A percentile compares a stretch with the other conserved stretches of the same genome.
These are phyloP conservation scores for Agastache rugosa DNA, from an alignment of 257 asterid species.

Conservation along the genomic window DNA sequence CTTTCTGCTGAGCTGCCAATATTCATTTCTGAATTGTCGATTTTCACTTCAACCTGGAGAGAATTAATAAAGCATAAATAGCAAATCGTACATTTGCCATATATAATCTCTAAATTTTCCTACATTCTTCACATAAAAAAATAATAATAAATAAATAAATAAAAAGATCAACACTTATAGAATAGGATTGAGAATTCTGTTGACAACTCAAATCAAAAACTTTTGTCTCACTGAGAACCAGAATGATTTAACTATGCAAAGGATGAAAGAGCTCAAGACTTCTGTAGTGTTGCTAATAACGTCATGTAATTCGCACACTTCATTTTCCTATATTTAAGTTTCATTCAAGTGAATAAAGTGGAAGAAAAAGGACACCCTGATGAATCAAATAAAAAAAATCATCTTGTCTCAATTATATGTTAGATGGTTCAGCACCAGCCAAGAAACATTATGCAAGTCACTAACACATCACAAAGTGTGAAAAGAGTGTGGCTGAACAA, in stretches of 20 bases:
- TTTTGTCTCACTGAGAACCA: slow-evolving; percentile 18
- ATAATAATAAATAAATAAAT: too few relatives aligned
- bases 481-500: neutral
- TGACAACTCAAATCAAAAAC: neutral
- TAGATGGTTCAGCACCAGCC: slow-evolving; percentile 12
- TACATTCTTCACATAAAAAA: slow-evolving; percentile 18
- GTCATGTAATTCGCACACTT: neutral
- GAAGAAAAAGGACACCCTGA: neutral
- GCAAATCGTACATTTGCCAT: slow-evolving; percentile 8
- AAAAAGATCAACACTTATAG: slow-evolving; percentile 25
- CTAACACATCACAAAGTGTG: slow-evolving; percentile 7
- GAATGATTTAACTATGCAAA: slow-evolving; percentile 13
- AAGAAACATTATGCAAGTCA: neutral
- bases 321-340: neutral
- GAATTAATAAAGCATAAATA: slow-evolving; percentile 28
- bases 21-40: slow-evolving; percentile 60
- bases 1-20: slow-evolving; percentile 56
- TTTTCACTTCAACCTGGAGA: slow-evolving; percentile 83
- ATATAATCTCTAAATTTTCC: slow-evolving; percentile 13
- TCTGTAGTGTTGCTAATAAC: neutral
- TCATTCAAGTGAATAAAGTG: neutral
- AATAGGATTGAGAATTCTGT: slow-evolving; percentile 1
- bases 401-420: neutral
- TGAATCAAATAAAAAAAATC: too few relatives aligned
- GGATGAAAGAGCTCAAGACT: neutral